Base-by-base conservation (phyloP, 257 asterid species). In the Salvia hispanica region DNA sequence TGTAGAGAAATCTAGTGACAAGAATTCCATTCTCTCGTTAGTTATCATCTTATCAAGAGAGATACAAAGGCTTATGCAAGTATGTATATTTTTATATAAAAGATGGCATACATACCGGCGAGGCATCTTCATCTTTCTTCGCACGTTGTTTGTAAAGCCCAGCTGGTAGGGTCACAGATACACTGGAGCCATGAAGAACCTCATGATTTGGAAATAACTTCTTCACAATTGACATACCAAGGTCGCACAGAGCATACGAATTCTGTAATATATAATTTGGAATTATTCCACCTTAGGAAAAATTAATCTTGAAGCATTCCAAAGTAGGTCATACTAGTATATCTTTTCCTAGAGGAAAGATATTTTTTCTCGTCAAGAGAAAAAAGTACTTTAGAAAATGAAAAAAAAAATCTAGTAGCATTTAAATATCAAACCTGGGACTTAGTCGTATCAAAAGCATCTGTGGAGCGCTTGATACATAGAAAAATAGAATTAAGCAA, bases 401-500 rank as follows among this genome's bases (percentile, higher is more conserved):
- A 64, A 66, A 45, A 57, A 57, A 69, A 31, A 63, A 50, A 55
- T 25, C 43, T 33, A 34, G 55, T 48, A 31, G 62, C 6, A 37
- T 10, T 42, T 63, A 61, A 14, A 61, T 59, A 67, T 67, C 85
- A 58, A 69, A 94, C 99, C 96, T 91, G 89, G 68, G 98, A 87
- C 73, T 79, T 94, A 57, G 88, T 62, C 55, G 84, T 70, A 69
- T 87, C 89, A 60, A 84, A 62, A 43, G 80, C 87, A 84, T 94
- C 99, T 81, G 80, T 92, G 2, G 99, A 87, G 62, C 69, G 79
- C 84, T 83, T 89, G 82, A 91, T 89, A 70, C 84, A 76, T 65
- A 62, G 84, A 75, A 94, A 84, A 63, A 84, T 81, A 8, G 96
- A 83, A 67, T 74, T 62, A 69, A 94, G 66, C 42, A 80, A 70